Percentiles rank a stretch among this genome's conserved stretches.
Evolutionary conservation across 1,284 basidiomycete species (phyloP).

Genomic region (Marasmius oreades): DNA sequence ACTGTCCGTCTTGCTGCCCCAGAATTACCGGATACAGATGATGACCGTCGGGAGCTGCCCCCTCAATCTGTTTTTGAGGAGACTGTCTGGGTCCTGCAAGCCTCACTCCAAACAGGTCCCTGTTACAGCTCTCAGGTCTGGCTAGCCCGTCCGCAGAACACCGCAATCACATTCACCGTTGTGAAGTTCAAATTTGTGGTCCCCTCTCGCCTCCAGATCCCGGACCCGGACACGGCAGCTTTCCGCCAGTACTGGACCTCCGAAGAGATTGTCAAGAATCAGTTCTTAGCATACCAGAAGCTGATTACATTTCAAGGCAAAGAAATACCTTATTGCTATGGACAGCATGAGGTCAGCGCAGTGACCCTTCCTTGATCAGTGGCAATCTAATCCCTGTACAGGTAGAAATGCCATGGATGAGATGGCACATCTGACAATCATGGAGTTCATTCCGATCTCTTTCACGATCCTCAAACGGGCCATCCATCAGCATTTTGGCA

Average conservation of each 20-base stretch:
- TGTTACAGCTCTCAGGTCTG: not conserved
- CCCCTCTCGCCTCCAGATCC: not conserved
- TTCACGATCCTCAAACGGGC: not conserved
- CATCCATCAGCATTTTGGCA: too few relatives aligned
- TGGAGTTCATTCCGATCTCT: not conserved
- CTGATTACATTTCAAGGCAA: not conserved
- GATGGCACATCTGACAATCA: not conserved
- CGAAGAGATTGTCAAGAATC: not conserved
- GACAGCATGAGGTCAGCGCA: not conserved
- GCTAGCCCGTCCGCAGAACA: not conserved
- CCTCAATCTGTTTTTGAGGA: not conserved
- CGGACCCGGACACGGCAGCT: not conserved
- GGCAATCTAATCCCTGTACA: not conserved
- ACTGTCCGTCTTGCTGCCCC: not conserved
- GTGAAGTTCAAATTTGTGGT: not conserved
- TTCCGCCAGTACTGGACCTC: not conserved
- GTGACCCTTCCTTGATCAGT: not conserved
- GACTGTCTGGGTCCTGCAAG: not conserved
- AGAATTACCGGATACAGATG: not conserved
- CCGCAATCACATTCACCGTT: not conserved
- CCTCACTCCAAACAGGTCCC: not conserved
- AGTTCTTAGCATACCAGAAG: not conserved
- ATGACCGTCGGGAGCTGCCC: not conserved
- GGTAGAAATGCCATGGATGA: not conserved
- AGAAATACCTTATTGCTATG: not conserved